Percentiles rank a stretch among this genome's conserved stretches.
phyloP scores from a whole-genome alignment of 768 basidiomycete species.

The Amanita jacksonii region DNA sequence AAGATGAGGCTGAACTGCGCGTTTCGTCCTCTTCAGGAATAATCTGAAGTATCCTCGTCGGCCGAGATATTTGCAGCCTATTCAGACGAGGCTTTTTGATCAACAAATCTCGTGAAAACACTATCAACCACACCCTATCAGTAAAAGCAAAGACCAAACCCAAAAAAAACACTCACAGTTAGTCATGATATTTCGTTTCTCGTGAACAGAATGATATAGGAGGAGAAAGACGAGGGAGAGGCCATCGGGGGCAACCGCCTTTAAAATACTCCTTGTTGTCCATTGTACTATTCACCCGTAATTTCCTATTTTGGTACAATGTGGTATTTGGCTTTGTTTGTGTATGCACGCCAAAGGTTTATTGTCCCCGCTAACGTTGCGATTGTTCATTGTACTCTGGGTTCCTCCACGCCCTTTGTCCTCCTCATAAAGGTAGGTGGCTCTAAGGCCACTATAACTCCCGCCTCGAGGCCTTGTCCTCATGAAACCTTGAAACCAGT shows the following conservation, averaged over 20 bases:
- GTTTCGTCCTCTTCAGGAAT: conserved; percentile 26
- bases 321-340: conserved; percentile 1
- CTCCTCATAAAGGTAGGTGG: too few species aligned
- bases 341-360: not conserved
- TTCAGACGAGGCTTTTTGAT: conserved; percentile 22
- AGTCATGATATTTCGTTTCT: conserved; percentile 12
- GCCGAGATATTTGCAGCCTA: conserved; percentile 14
- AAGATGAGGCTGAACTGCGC: conserved; percentile 11
- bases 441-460: too few species aligned
- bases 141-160: not conserved
- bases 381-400: too few species aligned
- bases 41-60: conserved; percentile 18
- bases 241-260: conserved; percentile 8
- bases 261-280: conserved; percentile 17
- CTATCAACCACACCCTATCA: conserved; percentile 11
- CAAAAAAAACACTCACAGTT: conserved; percentile 17
- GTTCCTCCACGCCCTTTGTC: too few species aligned
- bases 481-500: too few species aligned
- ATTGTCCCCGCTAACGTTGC: not conserved
- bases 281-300: conserved; percentile 14
- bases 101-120: conserved; percentile 22
- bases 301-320: conserved; percentile 19
- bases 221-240: conserved; percentile 11
- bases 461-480: too few species aligned
- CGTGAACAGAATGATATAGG: conserved; percentile 11